These are phyloP conservation scores for Calonectria montana DNA, from an alignment of 2,329 filamentous ascomycete genomes.

Conservation along the genomic window DNA sequence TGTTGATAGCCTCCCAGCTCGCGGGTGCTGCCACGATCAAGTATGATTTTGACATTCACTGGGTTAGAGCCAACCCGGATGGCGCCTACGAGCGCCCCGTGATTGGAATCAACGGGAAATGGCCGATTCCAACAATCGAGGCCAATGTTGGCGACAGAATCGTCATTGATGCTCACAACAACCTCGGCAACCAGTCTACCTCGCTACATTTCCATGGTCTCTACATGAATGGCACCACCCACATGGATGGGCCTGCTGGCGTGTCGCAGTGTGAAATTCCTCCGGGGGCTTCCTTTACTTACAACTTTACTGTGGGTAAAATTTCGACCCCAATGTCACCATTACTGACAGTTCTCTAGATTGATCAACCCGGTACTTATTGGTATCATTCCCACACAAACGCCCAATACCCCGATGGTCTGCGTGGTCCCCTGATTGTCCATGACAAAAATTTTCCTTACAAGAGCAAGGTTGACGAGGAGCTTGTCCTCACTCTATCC, in stretches of 20 bases:
- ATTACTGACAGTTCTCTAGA: constrained; percentile 48
- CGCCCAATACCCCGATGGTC: constrained; percentile 77
- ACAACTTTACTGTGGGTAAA: constrained; percentile 71
- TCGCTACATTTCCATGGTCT: constrained; percentile 79
- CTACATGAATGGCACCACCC: constrained; percentile 72
- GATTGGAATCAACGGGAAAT: constrained; percentile 82
- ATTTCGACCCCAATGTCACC: not conserved
- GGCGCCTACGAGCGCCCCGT: constrained; percentile 69
- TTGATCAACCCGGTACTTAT: constrained; percentile 77
- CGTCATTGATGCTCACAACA: constrained; percentile 69
- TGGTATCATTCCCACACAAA: constrained; percentile 81
- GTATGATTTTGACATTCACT: constrained; percentile 77
- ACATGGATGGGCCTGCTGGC: constrained; percentile 77
- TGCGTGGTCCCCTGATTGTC: constrained; percentile 72
- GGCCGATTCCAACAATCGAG: constrained; percentile 77
- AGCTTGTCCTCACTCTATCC: constrained; percentile 72
- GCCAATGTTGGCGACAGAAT: constrained; percentile 72
- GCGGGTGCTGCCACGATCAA: constrained; percentile 57
- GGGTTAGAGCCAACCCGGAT: constrained; percentile 80
- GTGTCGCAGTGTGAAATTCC: constrained; percentile 76
- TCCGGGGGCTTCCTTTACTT: constrained; percentile 73
- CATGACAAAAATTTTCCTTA: constrained; percentile 73
- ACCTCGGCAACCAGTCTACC: constrained; percentile 71
- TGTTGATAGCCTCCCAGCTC: constrained; percentile 34
- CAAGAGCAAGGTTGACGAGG: constrained; percentile 67